Conservation (phyloP, 306 rosid species). For the Prosopis cineraria region DNA sequence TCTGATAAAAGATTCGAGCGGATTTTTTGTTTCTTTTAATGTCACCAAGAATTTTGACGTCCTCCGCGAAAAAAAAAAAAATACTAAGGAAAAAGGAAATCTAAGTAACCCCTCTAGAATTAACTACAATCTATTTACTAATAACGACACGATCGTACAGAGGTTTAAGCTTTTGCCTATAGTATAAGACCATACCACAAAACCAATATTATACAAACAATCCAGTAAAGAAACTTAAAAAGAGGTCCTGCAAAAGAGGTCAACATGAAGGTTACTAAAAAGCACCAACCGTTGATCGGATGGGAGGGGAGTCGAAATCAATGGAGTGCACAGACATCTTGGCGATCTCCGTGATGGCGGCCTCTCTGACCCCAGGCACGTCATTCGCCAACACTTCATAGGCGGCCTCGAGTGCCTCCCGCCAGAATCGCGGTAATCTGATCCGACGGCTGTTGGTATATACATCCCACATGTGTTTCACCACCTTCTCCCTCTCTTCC, state of each 20-base stretch:
- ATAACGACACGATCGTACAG: neutral
- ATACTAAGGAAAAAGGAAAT: neutral
- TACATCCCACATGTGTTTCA: slow-evolving; percentile 97
- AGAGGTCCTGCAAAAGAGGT: neutral
- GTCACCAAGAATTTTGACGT: neutral
- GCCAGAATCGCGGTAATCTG: slow-evolving; percentile 93
- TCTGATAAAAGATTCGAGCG: neutral
- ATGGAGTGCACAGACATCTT: slow-evolving; percentile 90
- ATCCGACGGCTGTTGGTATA: slow-evolving; percentile 92
- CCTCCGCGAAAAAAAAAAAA: neutral
- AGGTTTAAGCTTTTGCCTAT: neutral
- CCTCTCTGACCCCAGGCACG: slow-evolving; percentile 71
- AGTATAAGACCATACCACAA: neutral
- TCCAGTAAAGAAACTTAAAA: neutral
- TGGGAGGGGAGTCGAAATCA: slow-evolving; percentile 72
- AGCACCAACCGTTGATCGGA: slow-evolving; percentile 75
- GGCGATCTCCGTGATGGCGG: slow-evolving; percentile 84
- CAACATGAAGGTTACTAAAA: neutral
- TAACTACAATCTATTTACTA: neutral
- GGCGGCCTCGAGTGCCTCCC: slow-evolving; percentile 94
- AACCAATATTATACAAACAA: neutral
- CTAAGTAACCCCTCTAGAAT: neutral
- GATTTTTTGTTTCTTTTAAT: neutral
- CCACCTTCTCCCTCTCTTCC: slow-evolving; percentile 99
- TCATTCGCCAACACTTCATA: slow-evolving; percentile 90